Percentiles rank a stretch among this genome's conserved stretches.
phyloP scores from a whole-genome alignment of 768 basidiomycete species.

The Boletus subcaerulescens region DNA sequence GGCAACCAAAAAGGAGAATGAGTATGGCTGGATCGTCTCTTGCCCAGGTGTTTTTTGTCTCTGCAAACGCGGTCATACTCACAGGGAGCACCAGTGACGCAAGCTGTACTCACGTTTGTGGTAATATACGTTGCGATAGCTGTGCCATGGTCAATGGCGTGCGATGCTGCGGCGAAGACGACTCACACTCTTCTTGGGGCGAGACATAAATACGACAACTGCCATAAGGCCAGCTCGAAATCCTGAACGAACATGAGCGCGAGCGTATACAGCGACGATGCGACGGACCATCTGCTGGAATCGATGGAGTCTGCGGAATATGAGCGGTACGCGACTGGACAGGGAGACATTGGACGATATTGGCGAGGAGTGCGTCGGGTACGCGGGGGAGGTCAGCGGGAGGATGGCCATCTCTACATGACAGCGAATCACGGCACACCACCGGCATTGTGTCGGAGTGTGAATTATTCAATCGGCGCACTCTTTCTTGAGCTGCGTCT shows the following conservation, averaged over 20 bases:
- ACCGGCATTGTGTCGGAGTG: conserved; percentile 22
- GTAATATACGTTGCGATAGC: conserved; percentile 95
- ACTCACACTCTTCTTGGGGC: conserved; percentile 88
- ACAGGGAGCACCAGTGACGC: background rate
- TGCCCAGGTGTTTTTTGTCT: conserved; percentile 98
- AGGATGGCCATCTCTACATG: conserved; percentile 29
- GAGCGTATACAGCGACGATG: background rate
- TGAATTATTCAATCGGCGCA: conserved; percentile 17
- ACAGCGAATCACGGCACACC: conserved; percentile 14
- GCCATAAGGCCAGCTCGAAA: conserved; percentile 96
- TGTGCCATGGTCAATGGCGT: conserved; percentile 30
- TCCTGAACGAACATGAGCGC: conserved; percentile 52
- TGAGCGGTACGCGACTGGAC: conserved; percentile 66
- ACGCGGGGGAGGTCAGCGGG: conserved; percentile 29
- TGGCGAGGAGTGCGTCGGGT: conserved; percentile 20
- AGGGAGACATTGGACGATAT: conserved; percentile 12
- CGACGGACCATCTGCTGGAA: conserved; percentile 81
- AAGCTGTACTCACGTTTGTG: conserved; percentile 73
- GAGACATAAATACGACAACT: conserved; percentile 89
- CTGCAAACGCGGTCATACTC: conserved; percentile 36
- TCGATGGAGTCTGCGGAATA: conserved; percentile 75
- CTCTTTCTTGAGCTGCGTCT: background rate
- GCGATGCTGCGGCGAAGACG: background rate
- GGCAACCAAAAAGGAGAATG: conserved; percentile 76
- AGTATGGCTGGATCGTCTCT: conserved; percentile 96